Percentiles rank a stretch among this genome's conserved stretches.
These are phyloP conservation scores for Penicillium chermesinum DNA, from an alignment of 495 filamentous ascomycete species.

Conservation along the genomic window DNA sequence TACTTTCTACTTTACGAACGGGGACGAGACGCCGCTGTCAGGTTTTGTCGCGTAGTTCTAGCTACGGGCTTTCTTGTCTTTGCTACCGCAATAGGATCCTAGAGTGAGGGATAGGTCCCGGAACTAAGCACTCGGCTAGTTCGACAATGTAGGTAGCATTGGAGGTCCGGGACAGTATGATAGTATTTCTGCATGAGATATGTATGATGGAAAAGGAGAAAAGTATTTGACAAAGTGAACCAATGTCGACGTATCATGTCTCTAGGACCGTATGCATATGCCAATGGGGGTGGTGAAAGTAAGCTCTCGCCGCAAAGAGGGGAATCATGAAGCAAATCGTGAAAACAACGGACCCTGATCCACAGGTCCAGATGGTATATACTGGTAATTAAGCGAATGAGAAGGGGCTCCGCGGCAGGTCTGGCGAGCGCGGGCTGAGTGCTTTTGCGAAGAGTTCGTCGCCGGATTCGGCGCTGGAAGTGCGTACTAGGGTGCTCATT, in stretches of 20 bases:
- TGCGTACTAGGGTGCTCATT: conserved; percentile 24
- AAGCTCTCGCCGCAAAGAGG: conserved; percentile 23
- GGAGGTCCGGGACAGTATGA: not conserved
- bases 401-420: conserved; percentile 72
- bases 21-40: too few species aligned
- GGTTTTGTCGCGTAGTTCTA: too few species aligned
- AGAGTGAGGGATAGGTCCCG: too few species aligned
- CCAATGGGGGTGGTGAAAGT: conserved; percentile 4
- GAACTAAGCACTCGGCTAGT: too few species aligned
- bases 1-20: too few species aligned
- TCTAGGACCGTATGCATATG: conserved; percentile 2
- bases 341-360: not conserved
- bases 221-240: not conserved
- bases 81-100: too few species aligned
- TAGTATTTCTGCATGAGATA: not conserved
- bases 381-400: conserved; percentile 34
- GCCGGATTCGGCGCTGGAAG: conserved; percentile 46
- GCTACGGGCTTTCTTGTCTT: too few species aligned
- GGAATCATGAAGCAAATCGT: conserved; percentile 27
- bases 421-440: conserved; percentile 73
- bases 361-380: not conserved
- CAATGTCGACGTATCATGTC: conserved; percentile 6
- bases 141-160: too few species aligned
- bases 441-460: conserved; percentile 78
- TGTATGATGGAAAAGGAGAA: not conserved